Evolutionary conservation across 257 asterid species (phyloP), one percentile per base, ranked within the genome.

Genomic region (Jacaranda mimosifolia): DNA sequence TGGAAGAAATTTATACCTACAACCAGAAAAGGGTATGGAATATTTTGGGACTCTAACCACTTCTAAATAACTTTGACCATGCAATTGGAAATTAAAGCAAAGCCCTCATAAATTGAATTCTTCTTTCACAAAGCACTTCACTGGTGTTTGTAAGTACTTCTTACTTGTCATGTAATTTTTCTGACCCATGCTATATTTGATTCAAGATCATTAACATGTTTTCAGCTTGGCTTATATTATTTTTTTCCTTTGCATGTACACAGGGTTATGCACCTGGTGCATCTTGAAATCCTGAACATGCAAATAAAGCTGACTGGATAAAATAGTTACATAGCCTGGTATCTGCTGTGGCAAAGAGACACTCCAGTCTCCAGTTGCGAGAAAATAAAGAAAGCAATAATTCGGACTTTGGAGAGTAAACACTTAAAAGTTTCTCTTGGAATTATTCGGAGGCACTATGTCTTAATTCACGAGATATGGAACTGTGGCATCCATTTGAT

Each of bases 11-110:
- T 26, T 58, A 21, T 35, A 38, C 12, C 4, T 17, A 67, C 45
- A 8, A 42, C 39, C 5, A 4, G n/a, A 9, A 19, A 67, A 9
- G 14, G 35, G 18, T 46, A 43, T 19, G 10, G 35, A 46, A 46
- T 40, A 40, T 14, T 43, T 1, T 46, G 19, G 18, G 70, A 15
- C 70, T 13, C 18, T 26, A 40, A 12, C 11, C 26, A 39, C 12
- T 40, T 38, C 52, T 6, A n/a, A 1, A 11, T 19, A 40, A 39
- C 36, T 13, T 60, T 26, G 10, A 14, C 32, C 39, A n/a, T 70
- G 57, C 9, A 19, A 58, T 13, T 43, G n/a, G 13, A 59, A 73
- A 57, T n/a, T 40, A 48, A 73, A 19, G 57, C 46, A 43, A 72
- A 55, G 53, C 13, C 75, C 75, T 36, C 15, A 1, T 5, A 40